A percentile compares a stretch with the other conserved stretches of the same genome.
These are phyloP conservation scores for Diaporthe longicolla DNA, from an alignment of 2,329 filamentous ascomycete genomes.

Conservation along the genomic window DNA sequence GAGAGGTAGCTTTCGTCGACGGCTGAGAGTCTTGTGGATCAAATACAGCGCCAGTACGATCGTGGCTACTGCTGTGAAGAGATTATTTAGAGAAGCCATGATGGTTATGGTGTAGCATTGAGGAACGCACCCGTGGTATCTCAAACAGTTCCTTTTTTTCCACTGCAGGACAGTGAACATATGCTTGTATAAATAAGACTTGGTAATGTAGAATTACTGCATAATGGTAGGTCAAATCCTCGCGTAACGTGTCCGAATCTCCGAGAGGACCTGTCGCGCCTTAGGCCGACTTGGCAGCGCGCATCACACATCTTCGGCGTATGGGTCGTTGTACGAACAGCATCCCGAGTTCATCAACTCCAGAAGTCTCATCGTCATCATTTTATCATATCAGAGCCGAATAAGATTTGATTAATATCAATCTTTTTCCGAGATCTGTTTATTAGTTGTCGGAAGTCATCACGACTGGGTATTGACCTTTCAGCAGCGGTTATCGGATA, in stretches of 20 bases:
- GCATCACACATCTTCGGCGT: neutral
- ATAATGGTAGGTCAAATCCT: neutral
- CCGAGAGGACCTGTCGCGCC: neutral
- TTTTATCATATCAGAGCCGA: neutral
- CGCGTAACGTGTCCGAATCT: neutral
- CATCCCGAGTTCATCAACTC: neutral
- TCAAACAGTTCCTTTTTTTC: neutral
- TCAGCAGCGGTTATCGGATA: neutral
- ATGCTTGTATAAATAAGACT: neutral
- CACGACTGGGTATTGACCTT: neutral
- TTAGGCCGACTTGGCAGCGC: neutral
- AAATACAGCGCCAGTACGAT: neutral
- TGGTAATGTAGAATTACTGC: neutral
- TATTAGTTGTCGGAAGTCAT: neutral
- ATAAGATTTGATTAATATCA: rapidly evolving
- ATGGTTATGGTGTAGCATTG: neutral
- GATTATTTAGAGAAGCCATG: neutral
- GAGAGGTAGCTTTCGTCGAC: neutral
- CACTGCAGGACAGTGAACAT: neutral
- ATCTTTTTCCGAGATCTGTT: neutral
- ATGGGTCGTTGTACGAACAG: neutral
- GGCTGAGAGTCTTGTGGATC: neutral
- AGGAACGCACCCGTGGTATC: neutral
- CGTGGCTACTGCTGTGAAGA: neutral
- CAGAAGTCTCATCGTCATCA: neutral